phyloP scores from a whole-genome alignment of 2,329 filamentous ascomycete species.

The Beauveria pseudobassiana region DNA sequence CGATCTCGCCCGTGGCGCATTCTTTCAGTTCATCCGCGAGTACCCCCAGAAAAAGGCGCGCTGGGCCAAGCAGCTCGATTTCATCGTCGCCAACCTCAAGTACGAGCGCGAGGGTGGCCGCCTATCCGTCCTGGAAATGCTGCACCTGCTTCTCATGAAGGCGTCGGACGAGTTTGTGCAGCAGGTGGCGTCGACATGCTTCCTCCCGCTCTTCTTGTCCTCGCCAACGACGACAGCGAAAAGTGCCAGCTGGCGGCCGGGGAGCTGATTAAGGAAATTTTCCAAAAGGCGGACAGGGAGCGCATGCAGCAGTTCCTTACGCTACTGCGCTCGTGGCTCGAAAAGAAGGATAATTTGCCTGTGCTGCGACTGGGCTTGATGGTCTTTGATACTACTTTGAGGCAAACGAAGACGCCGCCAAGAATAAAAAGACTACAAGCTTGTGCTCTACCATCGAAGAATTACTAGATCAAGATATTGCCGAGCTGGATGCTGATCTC shows the following conservation, averaged over 20 bases:
- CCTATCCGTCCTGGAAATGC: slow-evolving; percentile 85
- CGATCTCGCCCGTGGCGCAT: slow-evolving; percentile 80
- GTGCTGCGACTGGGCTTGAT: slow-evolving; percentile 70
- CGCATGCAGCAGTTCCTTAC: slow-evolving; percentile 61
- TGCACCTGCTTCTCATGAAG: slow-evolving; percentile 81
- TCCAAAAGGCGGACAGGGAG: slow-evolving; percentile 68
- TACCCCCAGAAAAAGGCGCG: slow-evolving; percentile 88
- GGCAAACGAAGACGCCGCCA: slow-evolving; percentile 47
- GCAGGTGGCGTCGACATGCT: slow-evolving; percentile 73
- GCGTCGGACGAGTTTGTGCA: slow-evolving; percentile 75
- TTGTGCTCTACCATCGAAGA: slow-evolving; percentile 50
- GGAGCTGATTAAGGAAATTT: slow-evolving; percentile 71
- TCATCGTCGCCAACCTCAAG: slow-evolving; percentile 82
- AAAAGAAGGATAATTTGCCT: slow-evolving; percentile 62
- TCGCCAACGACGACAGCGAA: slow-evolving; percentile 81
- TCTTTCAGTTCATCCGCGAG: slow-evolving; percentile 88
- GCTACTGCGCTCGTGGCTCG: slow-evolving; percentile 68
- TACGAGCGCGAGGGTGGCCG: slow-evolving; percentile 85
- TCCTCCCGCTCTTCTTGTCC: slow-evolving; percentile 73
- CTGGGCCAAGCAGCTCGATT: slow-evolving; percentile 82
- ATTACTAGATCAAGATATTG: slow-evolving; percentile 45
- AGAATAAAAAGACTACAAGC: slow-evolving; percentile 61
- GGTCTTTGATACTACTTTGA: slow-evolving; percentile 79
- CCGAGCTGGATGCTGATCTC: slow-evolving; percentile 58
- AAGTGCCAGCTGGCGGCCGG: slow-evolving; percentile 79